These are phyloP conservation scores for Fusarium sp. DNA, from an alignment of 2,329 filamentous ascomycete species.

Conservation along the genomic window DNA sequence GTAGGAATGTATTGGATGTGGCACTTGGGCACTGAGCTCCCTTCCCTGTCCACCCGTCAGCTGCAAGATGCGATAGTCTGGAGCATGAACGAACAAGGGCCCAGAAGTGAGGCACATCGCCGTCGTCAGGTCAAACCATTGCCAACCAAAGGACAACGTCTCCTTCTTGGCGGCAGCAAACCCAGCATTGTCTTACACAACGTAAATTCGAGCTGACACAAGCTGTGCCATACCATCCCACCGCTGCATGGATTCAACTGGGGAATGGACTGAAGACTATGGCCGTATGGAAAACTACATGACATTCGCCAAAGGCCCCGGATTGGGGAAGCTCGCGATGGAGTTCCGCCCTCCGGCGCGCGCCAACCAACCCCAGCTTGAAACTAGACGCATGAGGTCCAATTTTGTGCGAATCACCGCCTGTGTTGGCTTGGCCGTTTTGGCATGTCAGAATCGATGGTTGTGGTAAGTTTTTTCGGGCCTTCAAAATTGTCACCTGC, in stretches of 20 bases:
- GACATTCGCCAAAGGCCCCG: conserved; percentile 21
- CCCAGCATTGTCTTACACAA: conserved; percentile 40
- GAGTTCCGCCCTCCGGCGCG: not conserved
- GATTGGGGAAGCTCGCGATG: conserved; percentile 12
- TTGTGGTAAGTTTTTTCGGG: conserved; percentile 12
- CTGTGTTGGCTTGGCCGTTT: conserved; percentile 11
- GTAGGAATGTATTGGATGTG: conserved; percentile 17
- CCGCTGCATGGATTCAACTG: conserved; percentile 14
- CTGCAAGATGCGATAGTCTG: conserved; percentile 22
- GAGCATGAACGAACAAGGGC: conserved; percentile 16
- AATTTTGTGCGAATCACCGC: conserved; percentile 20
- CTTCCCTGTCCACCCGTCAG: not conserved
- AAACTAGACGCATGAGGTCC: conserved; percentile 20
- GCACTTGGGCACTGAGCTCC: not conserved
- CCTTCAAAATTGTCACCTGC: conserved; percentile 6
- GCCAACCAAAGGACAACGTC: conserved; percentile 26
- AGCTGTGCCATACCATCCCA: conserved; percentile 15
- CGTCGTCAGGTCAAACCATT: conserved; percentile 11
- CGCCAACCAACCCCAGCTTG: conserved; percentile 15
- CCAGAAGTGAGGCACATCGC: conserved; percentile 16
- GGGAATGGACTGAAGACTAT: not conserved
- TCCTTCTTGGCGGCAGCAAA: conserved; percentile 36
- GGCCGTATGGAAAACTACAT: conserved; percentile 29
- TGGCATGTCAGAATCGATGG: conserved; percentile 8
- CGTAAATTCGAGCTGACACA: conserved; percentile 38